Evolutionary conservation across 768 basidiomycete species (phyloP).

Genomic region (Boletus coccyginus): DNA sequence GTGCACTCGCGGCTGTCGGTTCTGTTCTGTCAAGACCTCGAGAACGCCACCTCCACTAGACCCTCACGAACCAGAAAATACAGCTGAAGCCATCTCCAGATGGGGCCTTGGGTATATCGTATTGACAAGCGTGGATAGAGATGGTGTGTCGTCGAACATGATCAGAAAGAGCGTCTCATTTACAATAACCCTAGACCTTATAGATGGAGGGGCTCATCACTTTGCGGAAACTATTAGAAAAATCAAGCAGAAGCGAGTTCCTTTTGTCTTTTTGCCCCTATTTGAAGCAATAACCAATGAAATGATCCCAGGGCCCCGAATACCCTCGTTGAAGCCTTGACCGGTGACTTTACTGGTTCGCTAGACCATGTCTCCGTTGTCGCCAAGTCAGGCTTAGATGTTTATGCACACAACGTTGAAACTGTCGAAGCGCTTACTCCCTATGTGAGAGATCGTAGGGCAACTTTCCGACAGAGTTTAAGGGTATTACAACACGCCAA

Average conservation of each 20-base stretch:
- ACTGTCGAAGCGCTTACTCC: conserved; percentile 94
- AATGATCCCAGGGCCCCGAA: conserved; percentile 70
- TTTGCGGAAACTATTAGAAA: conserved; percentile 94
- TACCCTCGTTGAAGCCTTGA: conserved; percentile 94
- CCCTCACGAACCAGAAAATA: conserved; percentile 95
- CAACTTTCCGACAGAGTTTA: conserved; percentile 84
- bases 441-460: conserved; percentile 91
- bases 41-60: conserved; percentile 85
- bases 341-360: conserved; percentile 88
- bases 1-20: conserved; percentile 95
- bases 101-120: conserved; percentile 99
- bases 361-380: conserved; percentile 74
- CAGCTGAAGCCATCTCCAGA: conserved; percentile 94
- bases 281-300: neutral
- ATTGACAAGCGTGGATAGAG: conserved; percentile 92
- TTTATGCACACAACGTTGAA: conserved; percentile 97
- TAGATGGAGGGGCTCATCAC: conserved; percentile 89
- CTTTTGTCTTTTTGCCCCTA: conserved; percentile 29
- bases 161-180: neutral
- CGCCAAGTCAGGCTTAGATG: conserved; percentile 91
- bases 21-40: conserved; percentile 97
- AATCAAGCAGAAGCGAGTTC: conserved; percentile 84
- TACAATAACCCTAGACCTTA: conserved; percentile 60
- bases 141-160: conserved; percentile 56
- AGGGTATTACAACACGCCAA: conserved; percentile 82